Base-by-base conservation (phyloP, 495 filamentous ascomycete genomes). In the Aspergillus nanangensis region DNA sequence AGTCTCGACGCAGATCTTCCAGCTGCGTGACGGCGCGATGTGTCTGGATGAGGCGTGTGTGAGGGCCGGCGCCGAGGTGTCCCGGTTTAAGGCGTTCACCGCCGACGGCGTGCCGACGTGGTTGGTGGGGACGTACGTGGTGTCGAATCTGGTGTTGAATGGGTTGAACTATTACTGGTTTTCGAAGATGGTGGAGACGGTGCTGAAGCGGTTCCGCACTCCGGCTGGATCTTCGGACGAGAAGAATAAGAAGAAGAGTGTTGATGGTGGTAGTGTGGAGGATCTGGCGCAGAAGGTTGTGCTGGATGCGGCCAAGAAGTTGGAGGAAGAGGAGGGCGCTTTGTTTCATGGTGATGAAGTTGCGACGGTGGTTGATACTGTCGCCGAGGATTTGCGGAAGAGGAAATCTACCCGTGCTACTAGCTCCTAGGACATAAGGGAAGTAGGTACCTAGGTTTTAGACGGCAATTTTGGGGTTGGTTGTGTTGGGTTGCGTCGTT, bases 151-250 rank as follows among this genome's bases (percentile, higher is more conserved):
- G 19, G 74, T 84, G 3, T 72, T 98, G 13, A 96, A 96, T 67
- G 72, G 77, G 39, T 70, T 98, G 37, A 98, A 98, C 66, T 90
- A 90, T 63, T 91, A 83, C 70, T 98, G 93, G 93, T 97, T 95
- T 65, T 82, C 82, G 47, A 93, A 92, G 76, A 98, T 98, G 93
- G 87, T 98, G 48, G 79, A 87, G 51, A 88, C 93, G 19, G 83
- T 98, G 13, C 70, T 84, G 50, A 94, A 93, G 74, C 76, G 93
- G 18, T 98, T 98, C 64, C 78, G 84, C n/a, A 44, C 45, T 7
- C 64, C 66, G 0, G 47, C 50, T 24, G 49, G 56, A 13, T 22
- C 37, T 14, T 10, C 35, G 45, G 45, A 53, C 60, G 25, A 21
- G 25, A 51, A 46, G 21, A 15, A 41, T 34, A 47, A 32, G n/a